A percentile compares a stretch with the other conserved stretches of the same genome.
phyloP scores from a whole-genome alignment of 169 alveolate species.

The Cryptosporidium parvum region DNA sequence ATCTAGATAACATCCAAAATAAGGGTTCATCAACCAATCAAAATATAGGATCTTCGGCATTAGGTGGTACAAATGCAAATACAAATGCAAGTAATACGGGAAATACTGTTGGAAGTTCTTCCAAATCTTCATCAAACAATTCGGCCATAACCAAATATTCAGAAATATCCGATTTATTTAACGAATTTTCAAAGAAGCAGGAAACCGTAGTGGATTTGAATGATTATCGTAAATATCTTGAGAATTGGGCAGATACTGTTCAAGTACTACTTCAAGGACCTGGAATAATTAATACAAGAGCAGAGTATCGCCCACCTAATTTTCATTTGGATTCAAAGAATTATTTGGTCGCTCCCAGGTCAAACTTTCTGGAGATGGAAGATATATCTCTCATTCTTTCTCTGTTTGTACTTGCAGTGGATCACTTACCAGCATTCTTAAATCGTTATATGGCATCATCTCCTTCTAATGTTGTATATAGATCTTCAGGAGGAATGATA shows the following conservation, averaged over 20 bases:
- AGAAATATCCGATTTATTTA: constrained; percentile 55
- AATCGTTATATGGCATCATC: constrained; percentile 53
- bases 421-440: constrained; percentile 53
- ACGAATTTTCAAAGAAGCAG: constrained; percentile 49
- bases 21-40: not conserved
- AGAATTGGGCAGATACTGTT: constrained; percentile 71
- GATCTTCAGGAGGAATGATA: constrained; percentile 37
- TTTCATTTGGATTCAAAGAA: constrained; percentile 45
- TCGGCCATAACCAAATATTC: not conserved
- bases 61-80: not conserved
- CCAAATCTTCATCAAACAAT: constrained; percentile 2
- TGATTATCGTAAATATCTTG: constrained; percentile 26
- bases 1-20: not conserved
- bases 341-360: constrained; percentile 19
- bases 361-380: constrained; percentile 37
- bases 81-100: not conserved
- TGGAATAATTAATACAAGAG: constrained; percentile 42
- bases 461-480: constrained; percentile 47
- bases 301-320: constrained; percentile 50
- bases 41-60: not conserved
- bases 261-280: constrained; percentile 74
- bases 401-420: constrained; percentile 57
- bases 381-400: constrained; percentile 57
- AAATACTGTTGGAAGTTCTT: not conserved
- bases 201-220: constrained; percentile 1